Evolutionary conservation across 1,284 basidiomycete genomes (phyloP), one percentile per base, ranked within the genome.

Genomic region (Pseudozyma thailandica): DNA sequence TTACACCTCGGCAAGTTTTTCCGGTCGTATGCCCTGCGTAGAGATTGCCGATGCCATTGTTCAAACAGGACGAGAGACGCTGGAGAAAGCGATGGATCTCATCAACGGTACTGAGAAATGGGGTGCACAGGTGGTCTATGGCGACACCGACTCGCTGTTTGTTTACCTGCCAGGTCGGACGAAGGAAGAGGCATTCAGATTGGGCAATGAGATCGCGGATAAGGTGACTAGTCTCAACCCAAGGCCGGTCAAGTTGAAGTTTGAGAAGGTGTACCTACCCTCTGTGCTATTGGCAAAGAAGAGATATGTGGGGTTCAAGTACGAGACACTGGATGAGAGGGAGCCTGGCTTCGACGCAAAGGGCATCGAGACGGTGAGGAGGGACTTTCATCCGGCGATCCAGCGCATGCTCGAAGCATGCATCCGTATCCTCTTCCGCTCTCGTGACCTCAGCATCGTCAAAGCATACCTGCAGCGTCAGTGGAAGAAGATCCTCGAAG

Each of bases 11-110:
- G 95, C 95, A 1, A 91, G 91, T 2, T 97, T 90, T 79, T 97
- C 94, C 16, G 95, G 96, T 3, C 87, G 95, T 45, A 98, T 98
- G 96, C 95, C 96, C 18, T 93, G 92, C 20, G 94, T 98, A 18
- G 94, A 98, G 84, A 92, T 98, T 37, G 96, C 95, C 0, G 95
- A 98, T 80, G 93, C 93, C 54, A 98, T 98, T 71, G 95, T 98
- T 0, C 94, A 98, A 84, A 94, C 89, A 20, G 95, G 95, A 2
- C 87, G 95, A 35, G 94, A 98, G 84, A 98, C 93, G 0, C 85
- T 98, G 18, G 94, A 98, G 83, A 93, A 93, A 91, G 93, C 95
- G 0, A 92, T 97, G 70, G 86, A 88, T 42, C 78, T 90, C 28
- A 94, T 98, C 63, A 89, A 96, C 57, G 71, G 71, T 0, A 63